Evolutionary conservation across 306 rosid genomes (phyloP), one percentile per base, ranked within the genome.

Genomic region (Castanea crenata): DNA sequence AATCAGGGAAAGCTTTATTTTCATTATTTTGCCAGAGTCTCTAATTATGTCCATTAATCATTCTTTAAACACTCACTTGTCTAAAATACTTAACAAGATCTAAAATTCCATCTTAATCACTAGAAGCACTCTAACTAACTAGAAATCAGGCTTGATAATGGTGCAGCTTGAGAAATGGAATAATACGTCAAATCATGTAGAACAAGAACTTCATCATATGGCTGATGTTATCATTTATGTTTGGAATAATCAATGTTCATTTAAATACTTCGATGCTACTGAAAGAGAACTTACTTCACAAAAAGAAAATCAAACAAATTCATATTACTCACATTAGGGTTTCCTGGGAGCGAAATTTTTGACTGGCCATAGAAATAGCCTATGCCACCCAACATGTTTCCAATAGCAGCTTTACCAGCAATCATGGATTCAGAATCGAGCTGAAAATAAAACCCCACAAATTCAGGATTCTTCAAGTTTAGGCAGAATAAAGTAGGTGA

Each of bases 361-460:
- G 97, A 95, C 88, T 82, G 97, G 78, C 99, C 99, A 83, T 88
- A 95, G 89, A 90, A 95, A 87, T 93, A 95, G 82, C 99, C 96
- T 3, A 95, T 89, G 80, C 99, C 99, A 83, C 98, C 99, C 80
- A 95, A 81, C 78, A 95, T 81, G 84, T 90, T 95, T 76, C 93
- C 97, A 21, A 95, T 72, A 57, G 99, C 97, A 78, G 94, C 93
- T 92, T 93, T 93, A 71, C 94, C 98, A 82, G 88, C 96, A 74
- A 82, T 70, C 57, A 89, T 49, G 44, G 93, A 88, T 79, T 95
- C 97, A 6, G 86, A 84, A 86, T 93, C 97, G 84, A 93, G 87
- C 99, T 95, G 92, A 71, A 89, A 85, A 80, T 69, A 38, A 72
- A 77, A 57, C 56, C 82, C 21, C 71, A 82, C 55, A 81, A 77